A percentile compares a stretch with the other conserved stretches of the same genome.
phyloP scores from a whole-genome alignment of 139 green algal species.

The Asterochloris sp. region DNA sequence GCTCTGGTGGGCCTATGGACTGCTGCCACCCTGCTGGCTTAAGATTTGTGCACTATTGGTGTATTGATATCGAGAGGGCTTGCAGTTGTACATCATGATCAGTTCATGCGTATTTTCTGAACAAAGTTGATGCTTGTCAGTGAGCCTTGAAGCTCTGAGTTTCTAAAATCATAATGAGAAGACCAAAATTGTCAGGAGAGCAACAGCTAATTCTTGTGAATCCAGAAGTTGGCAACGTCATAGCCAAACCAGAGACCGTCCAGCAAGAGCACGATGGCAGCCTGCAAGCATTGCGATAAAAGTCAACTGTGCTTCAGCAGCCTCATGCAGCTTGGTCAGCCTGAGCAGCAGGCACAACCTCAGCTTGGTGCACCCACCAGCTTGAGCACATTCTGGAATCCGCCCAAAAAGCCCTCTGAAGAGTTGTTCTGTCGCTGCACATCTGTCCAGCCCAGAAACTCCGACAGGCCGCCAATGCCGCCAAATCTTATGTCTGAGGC shows the following conservation, averaged over 20 bases:
- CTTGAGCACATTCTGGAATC: conserved; percentile 47
- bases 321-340: neutral
- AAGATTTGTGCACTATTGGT: conserved; percentile 16
- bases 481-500: conserved; percentile 53
- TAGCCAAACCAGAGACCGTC: conserved; percentile 23
- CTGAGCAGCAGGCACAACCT: neutral
- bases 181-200: neutral
- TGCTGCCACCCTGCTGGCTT: conserved; percentile 48
- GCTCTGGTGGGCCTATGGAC: conserved; percentile 39
- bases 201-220: neutral
- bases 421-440: conserved; percentile 65
- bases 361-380: neutral
- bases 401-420: conserved; percentile 35
- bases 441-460: conserved; percentile 84
- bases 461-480: conserved; percentile 84
- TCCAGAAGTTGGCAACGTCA: conserved; percentile 8
- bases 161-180: neutral
- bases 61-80: no score
- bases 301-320: neutral
- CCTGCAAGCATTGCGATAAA: neutral
- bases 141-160: no score
- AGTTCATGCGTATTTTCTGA: no score
- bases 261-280: conserved; percentile 3
- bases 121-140: no score
- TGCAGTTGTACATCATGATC: no score